Evolutionary conservation across 768 basidiomycete species (phyloP), one percentile per base, ranked within the genome.

Genomic region (Hygrophoropsis aurantiaca): DNA sequence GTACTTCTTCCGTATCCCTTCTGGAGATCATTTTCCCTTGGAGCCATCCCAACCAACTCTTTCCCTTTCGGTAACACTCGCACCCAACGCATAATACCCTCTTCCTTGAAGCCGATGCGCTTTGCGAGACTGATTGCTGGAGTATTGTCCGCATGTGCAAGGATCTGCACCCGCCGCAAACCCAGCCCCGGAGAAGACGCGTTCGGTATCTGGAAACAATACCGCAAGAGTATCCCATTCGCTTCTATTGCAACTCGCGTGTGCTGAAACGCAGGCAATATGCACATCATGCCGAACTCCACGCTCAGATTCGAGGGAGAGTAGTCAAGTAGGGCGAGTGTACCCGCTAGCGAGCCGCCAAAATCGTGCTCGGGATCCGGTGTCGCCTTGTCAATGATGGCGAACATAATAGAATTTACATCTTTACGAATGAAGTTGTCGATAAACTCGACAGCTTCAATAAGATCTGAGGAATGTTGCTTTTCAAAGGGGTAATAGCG

Each of bases 191-290:
- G 25, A 8, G 44, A 30, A 5, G 47, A 37, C 19, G 50, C 16
- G 16, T n/a, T 15, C 1, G 60, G 58, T 4, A 55, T 25, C 10
- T 58, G 49, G 42, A 69, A 58, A 11, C 61, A 50, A 47, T 63
- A 69, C 6, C 45, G 40, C 20, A 72, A 57, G 39, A 47, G 23
- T 18, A 11, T 35, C 7, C 64, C 66, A 40, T 68, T 60, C 10
- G 72, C 68, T 49, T 74, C 70, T 13, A 67, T 66, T 36, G 69
- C 65, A 53, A 78, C 67, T 61, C 75, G 70, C 3, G 72, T 73
- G 18, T 69, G 60, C 43, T 73, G 74, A 53, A 68, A 76, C 6
- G 39, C 48, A 7, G 70, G 69, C 20, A 72, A 54, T 42, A 73
- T 62, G 40, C 70, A 49, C 35, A 74, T 52, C 49, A 55, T 53